These are phyloP conservation scores for Davidsoniella eucalypti DNA, from an alignment of 2,329 filamentous ascomycete genomes.

Conservation along the genomic window DNA sequence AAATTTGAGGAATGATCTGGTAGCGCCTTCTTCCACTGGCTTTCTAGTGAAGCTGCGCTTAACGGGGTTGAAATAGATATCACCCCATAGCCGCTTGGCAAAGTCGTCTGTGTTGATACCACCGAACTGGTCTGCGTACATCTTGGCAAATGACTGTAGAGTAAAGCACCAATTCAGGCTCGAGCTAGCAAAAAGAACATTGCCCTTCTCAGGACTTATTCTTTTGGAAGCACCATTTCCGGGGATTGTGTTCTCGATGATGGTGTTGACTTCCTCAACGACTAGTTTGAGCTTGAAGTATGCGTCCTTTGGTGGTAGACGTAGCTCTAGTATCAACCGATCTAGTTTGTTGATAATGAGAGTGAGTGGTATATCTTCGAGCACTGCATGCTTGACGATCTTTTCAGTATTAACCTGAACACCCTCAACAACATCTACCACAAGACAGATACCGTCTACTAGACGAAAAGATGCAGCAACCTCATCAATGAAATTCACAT, in stretches of 20 bases:
- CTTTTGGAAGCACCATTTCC: constrained; percentile 63
- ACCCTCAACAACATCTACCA: constrained; percentile 95
- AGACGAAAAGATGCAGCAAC: constrained; percentile 76
- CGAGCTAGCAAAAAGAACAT: constrained; percentile 90
- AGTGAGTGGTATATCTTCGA: constrained; percentile 77
- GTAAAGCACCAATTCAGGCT: constrained; percentile 97
- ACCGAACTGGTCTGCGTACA: constrained; percentile 83
- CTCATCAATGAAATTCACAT: constrained; percentile 97
- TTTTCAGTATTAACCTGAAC: constrained; percentile 97
- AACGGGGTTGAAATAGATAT: constrained; percentile 85
- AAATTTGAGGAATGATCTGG: constrained; percentile 84
- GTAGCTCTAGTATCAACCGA: constrained; percentile 80
- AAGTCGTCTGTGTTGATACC: constrained; percentile 73
- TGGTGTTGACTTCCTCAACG: constrained; percentile 93
- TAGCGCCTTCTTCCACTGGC: constrained; percentile 60
- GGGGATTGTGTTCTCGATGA: constrained; percentile 77
- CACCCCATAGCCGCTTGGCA: constrained; percentile 76
- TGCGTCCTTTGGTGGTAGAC: constrained; percentile 82
- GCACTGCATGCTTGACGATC: constrained; percentile 86
- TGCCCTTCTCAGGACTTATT: constrained; percentile 89
- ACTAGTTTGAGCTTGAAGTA: constrained; percentile 99
- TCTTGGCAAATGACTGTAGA: constrained; percentile 80
- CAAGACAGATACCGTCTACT: constrained; percentile 78
- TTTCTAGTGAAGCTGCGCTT: constrained; percentile 89
- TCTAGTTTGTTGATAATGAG: constrained; percentile 97